Percentiles rank a stretch among this genome's conserved stretches.
Conservation (phyloP, 768 basidiomycete species). For the Tephrocybe sp. region DNA sequence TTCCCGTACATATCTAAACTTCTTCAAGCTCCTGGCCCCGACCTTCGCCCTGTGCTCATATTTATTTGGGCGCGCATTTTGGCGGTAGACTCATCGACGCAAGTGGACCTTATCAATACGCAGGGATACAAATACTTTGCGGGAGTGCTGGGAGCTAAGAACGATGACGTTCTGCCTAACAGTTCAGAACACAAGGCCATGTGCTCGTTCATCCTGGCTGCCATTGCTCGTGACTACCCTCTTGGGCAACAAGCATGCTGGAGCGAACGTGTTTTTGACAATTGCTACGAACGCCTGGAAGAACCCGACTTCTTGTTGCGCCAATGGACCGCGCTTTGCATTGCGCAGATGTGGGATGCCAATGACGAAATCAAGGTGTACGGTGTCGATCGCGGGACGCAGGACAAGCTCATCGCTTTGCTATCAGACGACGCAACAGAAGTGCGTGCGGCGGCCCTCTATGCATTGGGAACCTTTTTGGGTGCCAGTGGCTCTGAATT, state of each 20-base stretch:
- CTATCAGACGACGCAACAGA: conserved; percentile 88
- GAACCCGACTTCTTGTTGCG: conserved; percentile 91
- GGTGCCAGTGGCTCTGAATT: conserved; percentile 84
- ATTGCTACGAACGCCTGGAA: conserved; percentile 79
- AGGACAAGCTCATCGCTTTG: conserved; percentile 77
- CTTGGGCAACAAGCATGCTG: conserved; percentile 86
- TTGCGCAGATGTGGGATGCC: conserved; percentile 92
- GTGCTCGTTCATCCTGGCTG: conserved; percentile 94
- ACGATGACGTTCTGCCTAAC: conserved; percentile 82
- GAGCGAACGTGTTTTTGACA: conserved; percentile 78
- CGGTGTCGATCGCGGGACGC: conserved; percentile 75
- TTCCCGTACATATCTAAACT: conserved; percentile 98
- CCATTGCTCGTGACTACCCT: conserved; percentile 87
- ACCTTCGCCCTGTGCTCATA: conserved; percentile 95
- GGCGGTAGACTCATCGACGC: conserved; percentile 92
- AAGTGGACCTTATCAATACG: conserved; percentile 82
- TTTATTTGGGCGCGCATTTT: conserved; percentile 99
- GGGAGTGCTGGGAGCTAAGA: conserved; percentile 64
- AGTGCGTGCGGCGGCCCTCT: conserved; percentile 88
- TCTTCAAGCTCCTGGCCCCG: conserved; percentile 90
- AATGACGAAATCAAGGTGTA: conserved; percentile 88
- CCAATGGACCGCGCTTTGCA: conserved; percentile 93
- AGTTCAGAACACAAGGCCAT: conserved; percentile 95
- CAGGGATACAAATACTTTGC: conserved; percentile 87
- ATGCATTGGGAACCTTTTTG: conserved; percentile 90